Evolutionary conservation across 1,139 yeast genomes (phyloP).

Genomic region (Pichia sorboxylosa): DNA sequence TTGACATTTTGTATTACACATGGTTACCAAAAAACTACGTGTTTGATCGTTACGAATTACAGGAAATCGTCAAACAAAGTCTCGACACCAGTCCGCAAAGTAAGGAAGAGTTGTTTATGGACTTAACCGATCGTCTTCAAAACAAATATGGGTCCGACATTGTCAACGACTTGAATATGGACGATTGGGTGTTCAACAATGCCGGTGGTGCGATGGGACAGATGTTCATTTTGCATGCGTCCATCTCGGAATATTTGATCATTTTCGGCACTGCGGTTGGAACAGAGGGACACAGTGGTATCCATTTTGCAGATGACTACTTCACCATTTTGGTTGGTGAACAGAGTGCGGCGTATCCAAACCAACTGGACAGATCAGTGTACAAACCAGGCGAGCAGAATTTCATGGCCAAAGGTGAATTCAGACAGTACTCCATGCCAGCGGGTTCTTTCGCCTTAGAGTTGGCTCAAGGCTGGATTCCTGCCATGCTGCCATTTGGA

Average conservation of each 20-base stretch:
- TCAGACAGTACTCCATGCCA: slow-evolving; percentile 82
- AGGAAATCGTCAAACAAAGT: slow-evolving; percentile 38
- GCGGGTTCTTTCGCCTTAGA: slow-evolving; percentile 78
- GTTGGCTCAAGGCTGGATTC: slow-evolving; percentile 97
- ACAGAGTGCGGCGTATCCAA: slow-evolving; percentile 61
- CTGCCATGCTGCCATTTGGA: slow-evolving; percentile 95
- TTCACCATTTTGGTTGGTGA: slow-evolving; percentile 79
- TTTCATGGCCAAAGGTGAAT: slow-evolving; percentile 58
- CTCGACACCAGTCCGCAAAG: slow-evolving; percentile 44
- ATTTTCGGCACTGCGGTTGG: slow-evolving; percentile 84
- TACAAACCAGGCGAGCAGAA: slow-evolving; percentile 78
- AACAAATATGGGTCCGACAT: slow-evolving; percentile 49
- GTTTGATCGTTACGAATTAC: slow-evolving; percentile 37
- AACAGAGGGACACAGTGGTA: slow-evolving; percentile 92
- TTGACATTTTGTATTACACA: slow-evolving; percentile 35
- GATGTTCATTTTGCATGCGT: slow-evolving; percentile 90
- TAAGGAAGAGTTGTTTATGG: slow-evolving; percentile 48
- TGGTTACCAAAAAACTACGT: slow-evolving; percentile 64
- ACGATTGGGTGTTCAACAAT: slow-evolving; percentile 91
- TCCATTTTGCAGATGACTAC: slow-evolving; percentile 93
- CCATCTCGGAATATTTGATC: slow-evolving; percentile 85
- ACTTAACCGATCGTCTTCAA: slow-evolving; percentile 49
- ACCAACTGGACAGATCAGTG: slow-evolving; percentile 47
- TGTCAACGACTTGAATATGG: slow-evolving; percentile 57
- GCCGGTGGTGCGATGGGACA: slow-evolving; percentile 99